Conservation (phyloP, 2,329 filamentous ascomycete genomes). For the Apiospora saccharicola region DNA sequence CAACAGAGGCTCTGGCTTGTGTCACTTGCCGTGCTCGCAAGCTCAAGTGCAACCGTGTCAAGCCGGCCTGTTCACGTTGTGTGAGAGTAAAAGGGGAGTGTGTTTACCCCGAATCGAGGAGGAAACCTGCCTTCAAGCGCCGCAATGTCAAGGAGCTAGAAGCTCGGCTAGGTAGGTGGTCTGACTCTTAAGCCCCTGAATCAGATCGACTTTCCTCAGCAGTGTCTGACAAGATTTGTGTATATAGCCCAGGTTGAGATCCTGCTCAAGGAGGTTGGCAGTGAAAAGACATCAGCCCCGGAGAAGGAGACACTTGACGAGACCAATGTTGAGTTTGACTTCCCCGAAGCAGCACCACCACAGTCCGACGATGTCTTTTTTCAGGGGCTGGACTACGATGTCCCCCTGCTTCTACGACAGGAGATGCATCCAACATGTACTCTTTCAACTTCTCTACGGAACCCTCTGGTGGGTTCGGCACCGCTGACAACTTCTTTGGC, state of each 20-base stretch:
- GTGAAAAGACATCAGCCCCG: conserved; percentile 26
- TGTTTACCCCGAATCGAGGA: conserved; percentile 86
- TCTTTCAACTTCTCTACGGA: conserved; percentile 4
- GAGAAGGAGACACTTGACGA: conserved; percentile 27
- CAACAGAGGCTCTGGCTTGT: conserved; percentile 18
- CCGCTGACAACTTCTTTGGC: conserved; percentile 36
- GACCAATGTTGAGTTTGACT: conserved; percentile 33
- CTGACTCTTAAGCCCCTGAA: conserved; percentile 24
- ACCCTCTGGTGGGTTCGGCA: not conserved
- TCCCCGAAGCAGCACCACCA: conserved; percentile 32
- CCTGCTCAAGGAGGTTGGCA: conserved; percentile 72
- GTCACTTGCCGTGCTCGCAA: conserved; percentile 72
- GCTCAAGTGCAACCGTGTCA: conserved; percentile 83
- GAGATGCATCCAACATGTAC: not conserved
- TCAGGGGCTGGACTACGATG: conserved; percentile 38
- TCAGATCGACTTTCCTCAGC: not conserved
- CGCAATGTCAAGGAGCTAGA: conserved; percentile 92
- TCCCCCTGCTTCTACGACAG: not conserved
- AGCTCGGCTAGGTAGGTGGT: conserved; percentile 75
- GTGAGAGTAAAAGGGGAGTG: conserved; percentile 77
- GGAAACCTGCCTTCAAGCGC: conserved; percentile 87
- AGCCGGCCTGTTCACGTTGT: conserved; percentile 83
- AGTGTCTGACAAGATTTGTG: not conserved
- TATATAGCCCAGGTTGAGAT: conserved; percentile 81
- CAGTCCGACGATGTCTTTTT: conserved; percentile 37